Base-by-base conservation (phyloP, 768 basidiomycete species). In the Serendipita sp. region DNA sequence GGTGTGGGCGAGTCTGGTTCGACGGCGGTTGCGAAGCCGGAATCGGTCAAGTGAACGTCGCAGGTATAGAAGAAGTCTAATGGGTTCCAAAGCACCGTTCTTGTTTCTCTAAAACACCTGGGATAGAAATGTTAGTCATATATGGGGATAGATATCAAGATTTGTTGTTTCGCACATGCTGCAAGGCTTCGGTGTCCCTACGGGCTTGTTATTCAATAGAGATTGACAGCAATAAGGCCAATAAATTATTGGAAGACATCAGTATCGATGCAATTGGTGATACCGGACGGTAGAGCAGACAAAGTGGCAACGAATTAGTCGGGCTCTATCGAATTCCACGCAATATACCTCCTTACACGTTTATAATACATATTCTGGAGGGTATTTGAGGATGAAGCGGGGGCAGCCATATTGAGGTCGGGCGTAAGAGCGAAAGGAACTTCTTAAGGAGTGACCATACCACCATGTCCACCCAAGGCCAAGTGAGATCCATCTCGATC, bases 21-120 rank as follows among this genome's bases (percentile, higher is more conserved):
- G 58, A 82, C 72, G 45, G 75, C 74, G 9, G 75, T 79, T 5
- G 86, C 83, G 72, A 96, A 95, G 22, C 82, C 89, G 28, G 75
- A 74, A 71, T 97, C 93, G 3, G 76, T 75, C 62, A 96, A 80
- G 74, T 97, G 94, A n/a, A 73, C 72, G 1, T 82, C 78, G 69
- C 94, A 97, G 0, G 82, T 79, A 71, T 95, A 96, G 33, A 97
- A 62, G 70, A 93, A 96, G 72, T 96, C 94, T 11, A 81, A 75
- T 7, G 86, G 84, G 69, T 88, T 83, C 22, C 91, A 88, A 22
- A 96, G 82, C 31, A 94, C 92, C 13, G 81, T 88, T 20, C 80
- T 82, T 0, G 91, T 90, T 5, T 88, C 87, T 68, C 85, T 83
- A 71, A 78, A 80, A 75, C 93, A 75, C 50, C 74, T 70, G 61